Evolutionary conservation across 306 rosid genomes (phyloP).

Genomic region (Abrus precatorius): DNA sequence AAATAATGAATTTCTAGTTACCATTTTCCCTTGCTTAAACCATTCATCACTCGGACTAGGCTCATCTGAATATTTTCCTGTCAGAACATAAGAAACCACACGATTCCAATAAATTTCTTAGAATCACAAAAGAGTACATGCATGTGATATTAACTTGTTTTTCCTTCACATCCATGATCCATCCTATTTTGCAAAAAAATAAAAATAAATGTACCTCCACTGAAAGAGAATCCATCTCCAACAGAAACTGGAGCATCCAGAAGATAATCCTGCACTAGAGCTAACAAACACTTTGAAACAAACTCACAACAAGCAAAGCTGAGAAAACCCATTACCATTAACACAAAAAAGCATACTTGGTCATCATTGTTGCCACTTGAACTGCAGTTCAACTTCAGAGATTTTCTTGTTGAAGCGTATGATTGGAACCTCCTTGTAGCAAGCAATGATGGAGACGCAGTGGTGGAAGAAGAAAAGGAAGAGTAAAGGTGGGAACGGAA

Average conservation of each 20-base stretch:
- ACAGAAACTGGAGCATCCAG: conserved; percentile 79
- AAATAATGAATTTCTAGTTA: conserved; percentile 41
- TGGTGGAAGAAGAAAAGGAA: conserved; percentile 46
- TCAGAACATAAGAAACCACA: conserved; percentile 35
- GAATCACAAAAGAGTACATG: conserved; percentile 1
- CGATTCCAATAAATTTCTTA: conserved; percentile 28
- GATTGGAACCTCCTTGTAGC: conserved; percentile 36
- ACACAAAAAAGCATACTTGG: conserved; percentile 50
- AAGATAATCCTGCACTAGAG: conserved; percentile 69
- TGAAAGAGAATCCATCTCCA: conserved; percentile 92
- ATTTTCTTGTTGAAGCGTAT: conserved; percentile 45
- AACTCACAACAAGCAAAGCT: background rate
- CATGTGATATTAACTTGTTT: background rate
- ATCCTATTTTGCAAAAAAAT: background rate
- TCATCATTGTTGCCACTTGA: conserved; percentile 54
- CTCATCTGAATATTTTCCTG: conserved; percentile 89
- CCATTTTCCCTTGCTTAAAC: conserved; percentile 87
- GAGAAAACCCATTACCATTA: conserved; percentile 14
- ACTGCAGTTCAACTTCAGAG: conserved; percentile 56
- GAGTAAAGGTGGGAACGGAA: conserved; percentile 48
- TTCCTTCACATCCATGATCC: background rate
- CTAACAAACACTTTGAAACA: background rate
- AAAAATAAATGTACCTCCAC: conserved; percentile 65
- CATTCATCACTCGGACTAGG: conserved; percentile 90
- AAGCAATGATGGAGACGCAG: conserved; percentile 42